A percentile compares a stretch with the other conserved stretches of the same genome.
These are phyloP conservation scores for Yamadazyma oceani DNA, from an alignment of 1,139 yeast genomes.

Conservation along the genomic window DNA sequence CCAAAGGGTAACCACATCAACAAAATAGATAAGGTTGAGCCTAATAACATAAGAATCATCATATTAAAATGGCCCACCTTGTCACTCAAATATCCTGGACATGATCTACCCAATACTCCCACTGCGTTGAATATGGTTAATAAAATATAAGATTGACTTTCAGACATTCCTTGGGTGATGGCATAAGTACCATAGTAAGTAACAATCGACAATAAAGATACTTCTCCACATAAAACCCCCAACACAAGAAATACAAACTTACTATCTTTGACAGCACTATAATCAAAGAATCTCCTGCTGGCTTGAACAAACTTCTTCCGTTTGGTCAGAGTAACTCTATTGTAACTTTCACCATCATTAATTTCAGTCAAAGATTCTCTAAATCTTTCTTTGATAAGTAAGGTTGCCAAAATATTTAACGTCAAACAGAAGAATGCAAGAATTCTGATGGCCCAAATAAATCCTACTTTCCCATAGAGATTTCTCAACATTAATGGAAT, in stretches of 20 bases:
- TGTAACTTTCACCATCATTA: too few relatives aligned
- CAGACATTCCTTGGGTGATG: slow-evolving; percentile 38
- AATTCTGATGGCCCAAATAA: slow-evolving; percentile 60
- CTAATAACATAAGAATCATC: slow-evolving; percentile 36
- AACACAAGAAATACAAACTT: slow-evolving; percentile 26
- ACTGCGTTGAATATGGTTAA: slow-evolving; percentile 41
- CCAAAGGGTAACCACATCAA: slow-evolving; percentile 45
- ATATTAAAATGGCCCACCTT: slow-evolving; percentile 39
- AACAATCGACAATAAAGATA: slow-evolving; percentile 51
- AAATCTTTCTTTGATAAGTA: slow-evolving; percentile 51
- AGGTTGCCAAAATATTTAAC: slow-evolving; percentile 37
- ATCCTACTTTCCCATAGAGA: slow-evolving; percentile 54
- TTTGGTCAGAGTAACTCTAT: too few relatives aligned
- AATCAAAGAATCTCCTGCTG: slow-evolving; percentile 22
- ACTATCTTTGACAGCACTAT: slow-evolving; percentile 23
- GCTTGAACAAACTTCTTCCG: slow-evolving; percentile 5
- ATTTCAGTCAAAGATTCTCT: slow-evolving; percentile 6
- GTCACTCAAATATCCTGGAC: slow-evolving; percentile 43
- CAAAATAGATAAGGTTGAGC: slow-evolving; percentile 32
- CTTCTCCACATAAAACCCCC: slow-evolving; percentile 53
- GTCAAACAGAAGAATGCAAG: slow-evolving; percentile 50
- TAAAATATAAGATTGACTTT: slow-evolving; percentile 35
- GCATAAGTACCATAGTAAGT: slow-evolving; percentile 48
- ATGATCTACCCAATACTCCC: slow-evolving; percentile 39
- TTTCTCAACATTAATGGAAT: slow-evolving; percentile 60